Conservation (phyloP, 495 filamentous ascomycete species). For the Pyrenula aspistea region DNA sequence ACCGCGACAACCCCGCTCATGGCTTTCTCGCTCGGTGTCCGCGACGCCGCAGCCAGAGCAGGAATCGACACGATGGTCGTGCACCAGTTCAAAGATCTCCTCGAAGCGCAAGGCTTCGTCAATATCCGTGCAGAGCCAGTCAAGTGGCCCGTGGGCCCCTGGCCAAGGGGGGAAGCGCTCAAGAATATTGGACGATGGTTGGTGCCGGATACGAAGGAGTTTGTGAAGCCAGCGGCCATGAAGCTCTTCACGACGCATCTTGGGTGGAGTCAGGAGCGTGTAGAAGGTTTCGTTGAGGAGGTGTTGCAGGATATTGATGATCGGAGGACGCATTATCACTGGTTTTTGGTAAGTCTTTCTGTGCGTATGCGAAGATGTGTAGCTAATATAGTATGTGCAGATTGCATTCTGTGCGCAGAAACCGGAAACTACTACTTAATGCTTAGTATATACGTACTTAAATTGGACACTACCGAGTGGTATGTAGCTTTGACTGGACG, state of each 20-base stretch:
- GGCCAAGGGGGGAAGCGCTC: neutral
- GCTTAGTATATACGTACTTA: neutral
- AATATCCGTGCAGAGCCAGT: neutral
- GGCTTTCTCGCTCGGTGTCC: neutral
- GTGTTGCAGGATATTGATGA: neutral
- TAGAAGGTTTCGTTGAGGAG: neutral
- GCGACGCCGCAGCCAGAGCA: neutral
- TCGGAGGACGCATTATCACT: neutral
- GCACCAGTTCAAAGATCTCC: neutral
- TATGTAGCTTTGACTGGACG: too few species aligned
- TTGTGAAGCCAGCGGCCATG: neutral
- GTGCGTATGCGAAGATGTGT: too few species aligned
- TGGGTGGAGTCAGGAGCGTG: neutral
- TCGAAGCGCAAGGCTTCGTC: constrained; percentile 10
- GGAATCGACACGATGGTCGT: neutral
- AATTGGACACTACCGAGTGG: too few species aligned
- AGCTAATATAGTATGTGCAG: too few species aligned
- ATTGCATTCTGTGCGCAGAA: neutral
- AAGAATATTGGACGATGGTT: neutral
- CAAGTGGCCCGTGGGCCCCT: neutral
- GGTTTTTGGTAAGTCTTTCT: too few species aligned
- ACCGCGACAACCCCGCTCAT: neutral
- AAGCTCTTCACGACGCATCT: neutral
- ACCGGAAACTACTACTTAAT: neutral
- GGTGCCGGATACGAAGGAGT: neutral